Evolutionary conservation across 768 basidiomycete genomes (phyloP), one percentile per base, ranked within the genome.

Genomic region (Dictyophora rubrovolvata): DNA sequence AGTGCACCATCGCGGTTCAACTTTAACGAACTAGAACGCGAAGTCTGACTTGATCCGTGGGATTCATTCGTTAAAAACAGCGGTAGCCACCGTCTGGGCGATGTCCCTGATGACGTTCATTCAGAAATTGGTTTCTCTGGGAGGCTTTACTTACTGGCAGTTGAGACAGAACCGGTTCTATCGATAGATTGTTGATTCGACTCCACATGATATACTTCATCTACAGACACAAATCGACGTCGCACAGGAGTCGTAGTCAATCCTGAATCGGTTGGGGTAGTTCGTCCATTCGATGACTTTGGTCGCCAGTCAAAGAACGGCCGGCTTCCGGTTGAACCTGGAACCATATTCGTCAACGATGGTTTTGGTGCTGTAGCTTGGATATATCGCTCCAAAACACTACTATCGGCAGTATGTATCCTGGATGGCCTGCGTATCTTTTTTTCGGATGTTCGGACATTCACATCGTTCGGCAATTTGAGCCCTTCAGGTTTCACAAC

Each of bases 401-500:
- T 14, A 12, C 42, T 42, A 42, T 42, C 42, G 10, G 42, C 42
- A n/a, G 42, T 42, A 42, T 42, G n/a, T 42, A 42, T n/a, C 11
- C 42, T 42, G 42, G n/a, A 42, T 14, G 42, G 42, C 11, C 42
- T 42, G 42, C 12, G 42, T n/a, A 42, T 42, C n/a, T n/a, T 42
- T 12, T n/a, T 42, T 5, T n/a, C 11, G 42, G 10, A 42, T 4
- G 4, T 42, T 42, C 11, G 42, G 14, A 42, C n/a, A 42, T 14
- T n/a, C 42, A 12, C 28, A 50, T 28, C 5, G 16, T 17, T 9
- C 16, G 21, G 33, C 23, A 36, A 54, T 16, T 35, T 68, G 22
- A 76, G 73, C 1, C 72, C 70, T 12, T 76, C 76, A 16, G 77
- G 78, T 33, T 73, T 66, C 22, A 87, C 75, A 0, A 85, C 89